Evolutionary conservation across 2,329 filamentous ascomycete genomes (phyloP).

Genomic region (Stromatinia cepivora): DNA sequence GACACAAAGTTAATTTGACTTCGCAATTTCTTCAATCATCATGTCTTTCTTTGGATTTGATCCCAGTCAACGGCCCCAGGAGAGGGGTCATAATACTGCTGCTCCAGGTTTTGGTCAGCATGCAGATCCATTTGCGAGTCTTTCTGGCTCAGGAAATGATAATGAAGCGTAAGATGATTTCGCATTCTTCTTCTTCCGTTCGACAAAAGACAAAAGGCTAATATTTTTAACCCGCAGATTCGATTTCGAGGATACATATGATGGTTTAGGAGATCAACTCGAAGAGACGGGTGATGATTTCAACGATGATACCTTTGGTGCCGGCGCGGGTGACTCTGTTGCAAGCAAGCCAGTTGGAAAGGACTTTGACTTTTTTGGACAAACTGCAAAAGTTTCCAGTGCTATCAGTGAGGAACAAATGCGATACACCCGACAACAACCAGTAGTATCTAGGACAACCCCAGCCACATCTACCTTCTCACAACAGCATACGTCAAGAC

Average conservation of each 20-base stretch:
- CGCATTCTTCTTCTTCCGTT: not conserved
- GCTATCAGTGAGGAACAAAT: slow-evolving; percentile 90
- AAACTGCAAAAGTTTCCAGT: slow-evolving; percentile 81
- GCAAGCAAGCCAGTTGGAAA: slow-evolving; percentile 65
- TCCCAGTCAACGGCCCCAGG: slow-evolving; percentile 58
- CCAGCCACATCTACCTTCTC: slow-evolving; percentile 44
- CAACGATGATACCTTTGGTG: slow-evolving; percentile 93
- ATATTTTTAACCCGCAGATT: slow-evolving; percentile 48
- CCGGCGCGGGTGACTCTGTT: slow-evolving; percentile 47
- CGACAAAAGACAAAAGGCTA: not conserved
- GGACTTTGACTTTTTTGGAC: slow-evolving; percentile 96
- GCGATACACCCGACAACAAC: slow-evolving; percentile 75
- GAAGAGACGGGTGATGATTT: slow-evolving; percentile 91
- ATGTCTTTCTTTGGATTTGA: slow-evolving; percentile 97
- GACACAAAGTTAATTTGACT: slow-evolving; percentile 4
- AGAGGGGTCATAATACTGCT: slow-evolving; percentile 63
- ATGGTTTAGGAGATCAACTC: slow-evolving; percentile 86
- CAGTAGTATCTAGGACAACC: slow-evolving; percentile 52
- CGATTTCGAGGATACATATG: slow-evolving; percentile 97
- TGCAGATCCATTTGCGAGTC: slow-evolving; percentile 83
- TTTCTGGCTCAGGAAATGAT: slow-evolving; percentile 66
- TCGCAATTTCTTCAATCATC: slow-evolving; percentile 43
- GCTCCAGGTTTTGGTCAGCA: slow-evolving; percentile 80
- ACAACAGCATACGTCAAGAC: slow-evolving; percentile 51
- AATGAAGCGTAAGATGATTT: slow-evolving; percentile 44